Percentiles rank a stretch among this genome's conserved stretches.
phyloP scores from a whole-genome alignment of 768 basidiomycete species.

The Chalciporus sphaerocephalus region DNA sequence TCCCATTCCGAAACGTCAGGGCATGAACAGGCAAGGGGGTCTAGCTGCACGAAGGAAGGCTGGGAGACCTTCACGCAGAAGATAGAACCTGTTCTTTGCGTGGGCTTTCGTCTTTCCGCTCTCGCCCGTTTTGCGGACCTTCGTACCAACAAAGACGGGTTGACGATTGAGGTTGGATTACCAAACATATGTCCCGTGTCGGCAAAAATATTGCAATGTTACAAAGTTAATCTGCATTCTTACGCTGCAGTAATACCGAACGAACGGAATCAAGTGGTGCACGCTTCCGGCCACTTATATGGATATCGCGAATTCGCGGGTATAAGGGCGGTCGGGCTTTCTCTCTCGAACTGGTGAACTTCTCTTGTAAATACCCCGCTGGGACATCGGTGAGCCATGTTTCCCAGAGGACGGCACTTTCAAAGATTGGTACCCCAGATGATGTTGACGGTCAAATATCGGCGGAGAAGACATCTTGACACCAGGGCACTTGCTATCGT shows the following conservation, averaged over 20 bases:
- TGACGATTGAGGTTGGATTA: background rate
- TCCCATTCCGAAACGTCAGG: constrained; percentile 44
- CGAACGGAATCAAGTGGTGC: too few relatives aligned
- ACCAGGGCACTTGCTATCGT: too few relatives aligned
- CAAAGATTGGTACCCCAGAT: too few relatives aligned
- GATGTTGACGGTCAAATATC: too few relatives aligned
- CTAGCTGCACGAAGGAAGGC: constrained; percentile 59
- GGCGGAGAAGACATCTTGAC: too few relatives aligned
- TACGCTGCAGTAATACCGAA: background rate
- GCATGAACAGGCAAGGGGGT: constrained; percentile 66
- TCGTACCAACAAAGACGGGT: background rate
- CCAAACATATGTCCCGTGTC: background rate
- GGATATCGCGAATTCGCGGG: too few relatives aligned
- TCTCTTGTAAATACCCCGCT: too few relatives aligned
- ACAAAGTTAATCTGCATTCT: background rate
- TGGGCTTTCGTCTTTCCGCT: background rate
- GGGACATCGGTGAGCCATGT: too few relatives aligned
- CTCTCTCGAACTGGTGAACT: too few relatives aligned
- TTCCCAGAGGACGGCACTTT: too few relatives aligned
- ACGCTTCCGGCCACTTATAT: too few relatives aligned
- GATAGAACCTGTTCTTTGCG: constrained; percentile 38
- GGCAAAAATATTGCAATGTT: constrained; percentile 7
- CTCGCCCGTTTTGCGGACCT: background rate
- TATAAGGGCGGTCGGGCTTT: too few relatives aligned
- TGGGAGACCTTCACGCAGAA: constrained; percentile 66